Evolutionary conservation across 768 basidiomycete species (phyloP).

Genomic region (Cystofilobasidium ferigula): DNA sequence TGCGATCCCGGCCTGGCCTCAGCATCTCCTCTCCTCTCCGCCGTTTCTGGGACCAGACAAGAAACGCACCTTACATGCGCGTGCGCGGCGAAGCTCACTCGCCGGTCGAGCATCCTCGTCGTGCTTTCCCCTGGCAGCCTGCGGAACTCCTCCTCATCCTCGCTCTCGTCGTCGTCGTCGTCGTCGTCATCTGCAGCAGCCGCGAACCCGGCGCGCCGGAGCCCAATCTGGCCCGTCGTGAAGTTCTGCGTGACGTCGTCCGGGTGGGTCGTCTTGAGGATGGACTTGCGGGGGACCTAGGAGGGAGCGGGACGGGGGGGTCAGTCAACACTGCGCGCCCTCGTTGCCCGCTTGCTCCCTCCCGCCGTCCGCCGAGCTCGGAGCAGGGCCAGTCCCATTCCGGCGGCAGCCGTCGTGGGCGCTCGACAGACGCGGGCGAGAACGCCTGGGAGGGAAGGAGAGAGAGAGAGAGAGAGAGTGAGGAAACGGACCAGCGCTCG

Average conservation of each 20-base stretch:
- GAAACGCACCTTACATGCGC: conserved; percentile 24
- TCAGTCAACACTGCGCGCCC: background rate
- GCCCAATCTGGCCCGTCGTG: background rate
- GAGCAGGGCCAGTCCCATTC: background rate
- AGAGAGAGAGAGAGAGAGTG: background rate
- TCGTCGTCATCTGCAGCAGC: background rate
- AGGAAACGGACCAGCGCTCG: conserved; percentile 11
- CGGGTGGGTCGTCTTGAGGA: conserved; percentile 20
- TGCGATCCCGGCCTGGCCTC: background rate
- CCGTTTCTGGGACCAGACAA: background rate
- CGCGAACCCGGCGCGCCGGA: background rate
- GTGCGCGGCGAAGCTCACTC: conserved; percentile 23
- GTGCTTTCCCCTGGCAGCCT: conserved; percentile 15
- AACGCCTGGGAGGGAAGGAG: background rate
- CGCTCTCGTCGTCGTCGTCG: conserved; percentile 17
- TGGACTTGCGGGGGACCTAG: conserved; percentile 22
- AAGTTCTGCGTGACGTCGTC: conserved; percentile 19
- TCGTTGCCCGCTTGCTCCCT: background rate
- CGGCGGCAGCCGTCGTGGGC: too few relatives aligned
- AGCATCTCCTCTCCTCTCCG: background rate
- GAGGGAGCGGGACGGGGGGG: background rate
- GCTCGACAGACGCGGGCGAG: background rate
- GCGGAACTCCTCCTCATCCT: conserved; percentile 18
- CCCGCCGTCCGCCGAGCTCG: background rate
- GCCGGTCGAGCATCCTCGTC: conserved; percentile 15